Conservation (phyloP, 1,139 yeast genomes). For the Williopsis jadinii region DNA sequence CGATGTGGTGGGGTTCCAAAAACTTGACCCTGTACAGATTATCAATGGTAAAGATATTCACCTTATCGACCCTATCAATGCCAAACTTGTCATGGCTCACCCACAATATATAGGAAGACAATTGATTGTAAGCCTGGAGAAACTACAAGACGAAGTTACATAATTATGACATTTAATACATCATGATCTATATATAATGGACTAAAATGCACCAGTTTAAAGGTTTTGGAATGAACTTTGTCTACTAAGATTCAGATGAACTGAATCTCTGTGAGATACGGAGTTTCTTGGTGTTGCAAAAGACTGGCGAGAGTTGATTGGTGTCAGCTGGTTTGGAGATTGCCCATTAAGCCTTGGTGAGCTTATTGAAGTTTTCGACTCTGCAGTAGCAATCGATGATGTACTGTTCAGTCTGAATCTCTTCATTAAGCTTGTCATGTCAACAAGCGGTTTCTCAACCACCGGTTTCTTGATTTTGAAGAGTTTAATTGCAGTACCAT, state of each 20-base stretch:
- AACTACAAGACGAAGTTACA: neutral
- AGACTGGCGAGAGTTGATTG: conserved; percentile 22
- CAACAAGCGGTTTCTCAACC: conserved; percentile 40
- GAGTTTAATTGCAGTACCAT: conserved; percentile 51
- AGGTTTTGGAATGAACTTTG: conserved; percentile 13
- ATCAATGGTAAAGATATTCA: conserved; percentile 62
- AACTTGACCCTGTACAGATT: conserved; percentile 53
- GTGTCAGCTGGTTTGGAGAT: conserved; percentile 21
- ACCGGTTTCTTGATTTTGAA: conserved; percentile 45
- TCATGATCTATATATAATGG: neutral
- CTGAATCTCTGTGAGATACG: conserved; percentile 11
- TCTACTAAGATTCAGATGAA: conserved; percentile 15
- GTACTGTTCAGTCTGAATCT: conserved; percentile 28
- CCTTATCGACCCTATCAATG: conserved; percentile 37
- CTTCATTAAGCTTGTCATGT: conserved; percentile 42
- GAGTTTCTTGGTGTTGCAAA: conserved; percentile 21
- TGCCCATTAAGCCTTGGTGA: conserved; percentile 10
- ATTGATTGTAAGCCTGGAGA: conserved; percentile 28
- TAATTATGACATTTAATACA: neutral
- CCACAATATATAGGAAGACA: conserved; percentile 65
- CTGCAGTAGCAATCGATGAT: conserved; percentile 14
- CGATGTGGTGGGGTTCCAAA: conserved; percentile 28
- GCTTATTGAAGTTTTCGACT: conserved; percentile 10
- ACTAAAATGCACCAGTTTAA: neutral
- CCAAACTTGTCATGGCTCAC: conserved; percentile 57